Base-by-base conservation (phyloP, 2,329 filamentous ascomycete genomes). In the Colletotrichum falcatum region DNA sequence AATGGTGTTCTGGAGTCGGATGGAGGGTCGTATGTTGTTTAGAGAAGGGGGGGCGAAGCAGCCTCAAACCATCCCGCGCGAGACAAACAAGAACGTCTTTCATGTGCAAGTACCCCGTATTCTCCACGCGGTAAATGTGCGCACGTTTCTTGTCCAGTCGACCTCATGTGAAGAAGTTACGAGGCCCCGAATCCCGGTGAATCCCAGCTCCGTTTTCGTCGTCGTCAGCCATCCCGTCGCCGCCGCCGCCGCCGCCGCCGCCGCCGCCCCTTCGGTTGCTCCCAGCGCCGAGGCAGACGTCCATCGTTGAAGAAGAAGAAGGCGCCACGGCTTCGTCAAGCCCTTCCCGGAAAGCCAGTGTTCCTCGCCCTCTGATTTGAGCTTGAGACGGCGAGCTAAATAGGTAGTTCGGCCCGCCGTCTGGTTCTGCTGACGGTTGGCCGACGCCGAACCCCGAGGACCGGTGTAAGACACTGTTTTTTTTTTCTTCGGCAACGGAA, bases 41-140 rank as follows among this genome's bases (percentile, higher is more conserved):
- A 55, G 55, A 48, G 37, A 44, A 30, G 39, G 33, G 67, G 61
- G 35, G 65, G 23, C 63, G 65, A 53, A 51, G 46, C 66, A 61
- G 42, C 26, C 63, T 70, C 58, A 61, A 66, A 67, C 64, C 56
- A 37, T 48, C 53, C 51, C 46, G 58, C 64, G 46, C 58, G 35
- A 56, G 67, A 67, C 67, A 70, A 70, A 70, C 58, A n/a, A 44
- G 66, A 67, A 70, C 67, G 63, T 70, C 67, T 58, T 67, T 54
- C 67, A 70, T 59, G 61, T 63, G 58, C 67, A 70, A 62, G 64
- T 67, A 67, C 67, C 51, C 44, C 64, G 20, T 58, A 18, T 62
- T 58, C 64, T 37, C 58, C 67, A 67, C 67, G 67, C 61, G 67
- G 51, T 53, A 67, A 66, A 53, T 58, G 42, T 51, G 42, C n/a